Base-by-base conservation (phyloP, 2,329 filamentous ascomycete genomes). In the Calonectria pseudoreteaudii region DNA sequence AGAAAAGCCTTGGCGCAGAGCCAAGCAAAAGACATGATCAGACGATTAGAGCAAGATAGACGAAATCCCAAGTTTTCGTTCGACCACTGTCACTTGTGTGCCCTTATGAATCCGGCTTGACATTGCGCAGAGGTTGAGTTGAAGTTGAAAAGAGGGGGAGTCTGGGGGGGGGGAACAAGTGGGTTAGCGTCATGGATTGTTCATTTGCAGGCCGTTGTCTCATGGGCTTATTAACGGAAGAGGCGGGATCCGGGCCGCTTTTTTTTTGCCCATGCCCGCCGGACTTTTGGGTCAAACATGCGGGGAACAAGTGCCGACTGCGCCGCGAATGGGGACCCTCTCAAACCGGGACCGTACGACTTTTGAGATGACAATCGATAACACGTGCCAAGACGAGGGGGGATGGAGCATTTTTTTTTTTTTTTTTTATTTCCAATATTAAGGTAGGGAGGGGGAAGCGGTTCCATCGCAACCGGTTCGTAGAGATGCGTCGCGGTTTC, bases 1-100 rank as follows among this genome's bases (percentile, higher is more conserved):
- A 60, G 62, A 73, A 69, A 66, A 44, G 47, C 41, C 34, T 66
- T 58, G 60, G 44, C 58, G 65, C 34, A 49, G 58, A 53, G 26
- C 16, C 9, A 50, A 52, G 38, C 58, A 53, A 56, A 62, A 73
- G 60, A 70, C 26, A 73, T 18, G 71, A 70, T 66, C 68, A 66
- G 66, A 73, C 58, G 71, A 69, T 53, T 70, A 73, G 66, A 73
- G 71, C 41, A 62, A 66, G 66, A 73, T 70, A 73, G 71, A 73
- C 41, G 58, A 50, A 66, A 66, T 66, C 50, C 66, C 50, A 60
- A 49, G 14, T 44, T 66, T 50, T 62, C 68, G 58, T 66, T 73
- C 50, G 71, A 56, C 66, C 66, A 66, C 66, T 4, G n/a, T n/a
- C n/a, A 13, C 9, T 23, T 4, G 34, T 41, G 34, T 60, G n/a